A percentile compares a stretch with the other conserved stretches of the same genome.
These are phyloP conservation scores for Thalassiosira livingstoniorum DNA, from an alignment of 352 stramenopile species.

Conservation along the genomic window DNA sequence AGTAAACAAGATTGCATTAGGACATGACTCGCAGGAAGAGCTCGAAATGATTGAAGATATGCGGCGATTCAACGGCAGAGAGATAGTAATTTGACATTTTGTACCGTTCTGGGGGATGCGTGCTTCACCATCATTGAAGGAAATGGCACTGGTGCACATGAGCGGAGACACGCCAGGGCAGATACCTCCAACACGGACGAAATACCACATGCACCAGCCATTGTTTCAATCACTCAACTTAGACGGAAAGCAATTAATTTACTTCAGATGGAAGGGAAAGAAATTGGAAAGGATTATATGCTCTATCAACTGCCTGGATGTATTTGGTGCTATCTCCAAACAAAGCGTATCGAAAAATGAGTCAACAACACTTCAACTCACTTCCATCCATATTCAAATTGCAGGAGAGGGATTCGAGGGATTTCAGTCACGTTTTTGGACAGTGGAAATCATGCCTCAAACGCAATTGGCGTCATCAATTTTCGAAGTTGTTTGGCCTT, in stretches of 20 bases:
- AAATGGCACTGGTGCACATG: slow-evolving; percentile 18
- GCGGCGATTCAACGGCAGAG: no score
- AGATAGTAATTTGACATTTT: no score
- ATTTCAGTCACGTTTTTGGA: background rate
- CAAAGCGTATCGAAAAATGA: slow-evolving; percentile 5
- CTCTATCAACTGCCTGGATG: slow-evolving; percentile 7
- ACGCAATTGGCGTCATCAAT: slow-evolving; percentile 22
- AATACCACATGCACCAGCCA: slow-evolving; percentile 7
- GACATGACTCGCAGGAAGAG: no score
- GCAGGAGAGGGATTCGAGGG: background rate
- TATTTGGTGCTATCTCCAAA: slow-evolving; percentile 12
- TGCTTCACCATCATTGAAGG: no score
- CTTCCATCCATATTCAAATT: slow-evolving; percentile 17
- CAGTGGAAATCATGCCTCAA: slow-evolving; percentile 17
- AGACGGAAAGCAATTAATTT: background rate
- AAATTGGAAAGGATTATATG: background rate
- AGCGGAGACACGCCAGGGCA: background rate
- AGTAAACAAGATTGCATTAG: no score
- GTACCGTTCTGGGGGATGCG: no score
- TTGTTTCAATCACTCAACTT: background rate
- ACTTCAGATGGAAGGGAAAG: background rate
- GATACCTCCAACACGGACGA: slow-evolving; percentile 1
- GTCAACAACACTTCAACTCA: background rate
- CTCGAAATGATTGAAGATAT: no score
- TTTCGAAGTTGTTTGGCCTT: background rate